Evolutionary conservation across 495 filamentous ascomycete genomes (phyloP), one percentile per base, ranked within the genome.

Genomic region (Hypoxylon rickii): DNA sequence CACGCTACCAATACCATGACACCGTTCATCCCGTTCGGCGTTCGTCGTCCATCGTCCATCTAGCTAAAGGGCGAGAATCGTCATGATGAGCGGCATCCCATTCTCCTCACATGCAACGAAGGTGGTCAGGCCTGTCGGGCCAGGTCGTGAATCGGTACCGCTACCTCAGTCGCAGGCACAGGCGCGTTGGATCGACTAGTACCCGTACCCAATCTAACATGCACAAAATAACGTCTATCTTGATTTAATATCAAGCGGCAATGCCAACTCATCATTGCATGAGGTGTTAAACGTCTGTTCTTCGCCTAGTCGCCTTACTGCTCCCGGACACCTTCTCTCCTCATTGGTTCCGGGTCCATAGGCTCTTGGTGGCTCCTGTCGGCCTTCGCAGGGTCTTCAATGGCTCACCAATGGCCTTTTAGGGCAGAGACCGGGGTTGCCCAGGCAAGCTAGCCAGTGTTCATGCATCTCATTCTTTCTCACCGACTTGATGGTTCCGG

Each of bases 211-310:
- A 57, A 74, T 78, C 72, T 67, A 72, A 74, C 65, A 64, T 72
- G 66, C 73, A 76, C 73, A 73, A 76, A 76, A 79, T 76, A 70
- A 75, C 70, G 74, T 69, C 74, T 72, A 72, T 75, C 73, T 75
- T 73, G 71, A 73, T 77, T 81, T 82, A 85, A 80, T 79, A 78
- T 83, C 79, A 80, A 85, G 79, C 80, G 63, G 83, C 82, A 82
- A 70, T 90, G 89, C 86, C 89, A 92, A 85, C 89, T 90, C 89
- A 92, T 89, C 87, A 86, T 74, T 89, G 86, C 89, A 86, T 89
- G 80, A 79, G 66, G 76, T 75, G 74, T 78, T 72, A 73, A 76
- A 76, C 75, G 71, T 74, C 76, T 75, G 73, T 67, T 72, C 73
- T 77, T 72, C 75, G 73, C 77, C 76, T 78, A 74, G 76, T 70